A percentile compares a stretch with the other conserved stretches of the same genome.
These are phyloP conservation scores for Aspergillus melleus DNA, from an alignment of 2,329 filamentous ascomycete species.

Conservation along the genomic window DNA sequence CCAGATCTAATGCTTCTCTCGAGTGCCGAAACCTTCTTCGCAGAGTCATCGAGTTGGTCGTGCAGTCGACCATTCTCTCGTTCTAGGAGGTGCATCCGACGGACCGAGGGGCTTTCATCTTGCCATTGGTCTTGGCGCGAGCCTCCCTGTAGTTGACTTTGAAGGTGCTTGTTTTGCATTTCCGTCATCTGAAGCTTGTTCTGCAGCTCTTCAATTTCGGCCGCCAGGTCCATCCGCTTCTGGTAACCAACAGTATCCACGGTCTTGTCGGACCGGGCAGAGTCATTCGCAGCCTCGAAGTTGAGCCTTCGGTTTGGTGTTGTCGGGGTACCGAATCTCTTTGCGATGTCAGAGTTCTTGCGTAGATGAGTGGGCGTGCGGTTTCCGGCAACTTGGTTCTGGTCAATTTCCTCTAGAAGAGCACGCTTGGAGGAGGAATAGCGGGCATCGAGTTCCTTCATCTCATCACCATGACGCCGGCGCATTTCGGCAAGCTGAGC, in stretches of 20 bases:
- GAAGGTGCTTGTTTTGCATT: slow-evolving; percentile 92
- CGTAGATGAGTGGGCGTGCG: slow-evolving; percentile 73
- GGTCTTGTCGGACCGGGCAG: slow-evolving; percentile 79
- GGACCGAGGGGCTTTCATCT: slow-evolving; percentile 75
- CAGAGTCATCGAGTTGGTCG: slow-evolving; percentile 90
- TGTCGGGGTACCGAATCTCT: slow-evolving; percentile 70
- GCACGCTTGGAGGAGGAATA: slow-evolving; percentile 68
- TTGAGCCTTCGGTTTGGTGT: slow-evolving; percentile 75
- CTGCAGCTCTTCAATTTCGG: slow-evolving; percentile 87
- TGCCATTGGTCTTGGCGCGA: slow-evolving; percentile 62
- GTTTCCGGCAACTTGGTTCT: slow-evolving; percentile 71
- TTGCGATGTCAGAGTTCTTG: slow-evolving; percentile 56
- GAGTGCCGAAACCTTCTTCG: slow-evolving; percentile 84
- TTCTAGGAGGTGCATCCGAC: slow-evolving; percentile 86
- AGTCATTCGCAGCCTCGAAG: slow-evolving; percentile 66
- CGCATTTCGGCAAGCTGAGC: slow-evolving; percentile 77
- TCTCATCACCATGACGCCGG: slow-evolving; percentile 69
- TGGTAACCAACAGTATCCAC: slow-evolving; percentile 81
- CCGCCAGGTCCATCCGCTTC: slow-evolving; percentile 84
- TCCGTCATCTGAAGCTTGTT: slow-evolving; percentile 91
- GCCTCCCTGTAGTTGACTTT: slow-evolving; percentile 75
- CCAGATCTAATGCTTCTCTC: slow-evolving; percentile 85
- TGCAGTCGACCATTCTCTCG: slow-evolving; percentile 88
- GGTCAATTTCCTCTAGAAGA: slow-evolving; percentile 82
- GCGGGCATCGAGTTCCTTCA: slow-evolving; percentile 63